Evolutionary conservation across 495 filamentous ascomycete genomes (phyloP).

Genomic region (Hypoxylon lienhwacheense): DNA sequence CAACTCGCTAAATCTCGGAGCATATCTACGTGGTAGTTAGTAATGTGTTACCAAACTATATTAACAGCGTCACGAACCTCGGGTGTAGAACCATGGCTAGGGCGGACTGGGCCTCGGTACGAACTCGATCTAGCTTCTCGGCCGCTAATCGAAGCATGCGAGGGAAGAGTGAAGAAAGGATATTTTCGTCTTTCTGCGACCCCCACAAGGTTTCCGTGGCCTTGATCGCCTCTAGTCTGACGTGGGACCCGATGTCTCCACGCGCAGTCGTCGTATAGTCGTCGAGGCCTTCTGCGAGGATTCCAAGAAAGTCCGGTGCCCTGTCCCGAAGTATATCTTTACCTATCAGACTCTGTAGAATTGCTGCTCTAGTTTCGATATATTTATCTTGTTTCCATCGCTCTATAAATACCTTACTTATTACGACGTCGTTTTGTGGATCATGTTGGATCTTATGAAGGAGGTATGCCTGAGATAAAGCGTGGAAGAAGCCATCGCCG

Average conservation of each 20-base stretch:
- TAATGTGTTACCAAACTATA: conserved; percentile 1
- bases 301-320: conserved; percentile 39
- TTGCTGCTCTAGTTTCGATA: conserved; percentile 62
- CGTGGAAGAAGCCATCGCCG: conserved; percentile 49
- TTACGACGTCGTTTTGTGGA: conserved; percentile 2
- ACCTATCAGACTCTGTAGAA: conserved; percentile 60
- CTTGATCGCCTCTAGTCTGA: conserved; percentile 74
- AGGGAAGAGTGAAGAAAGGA: conserved; percentile 41
- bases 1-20: conserved; percentile 31
- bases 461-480: conserved; percentile 39
- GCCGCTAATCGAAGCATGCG: conserved; percentile 69
- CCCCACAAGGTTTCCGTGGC: conserved; percentile 55
- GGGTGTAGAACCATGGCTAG: conserved; percentile 42
- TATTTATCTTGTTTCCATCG: conserved; percentile 49
- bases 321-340: conserved; percentile 45
- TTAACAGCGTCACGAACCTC: conserved; percentile 34
- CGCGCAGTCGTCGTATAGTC: conserved; percentile 87
- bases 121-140: conserved; percentile 88
- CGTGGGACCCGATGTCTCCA: conserved; percentile 85
- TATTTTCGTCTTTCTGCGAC: conserved; percentile 19
- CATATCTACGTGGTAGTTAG: conserved; percentile 31
- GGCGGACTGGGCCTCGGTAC: conserved; percentile 63
- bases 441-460: conserved; percentile 10
- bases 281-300: conserved; percentile 62
- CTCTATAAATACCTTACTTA: conserved; percentile 30